Base-by-base conservation (phyloP, 2,329 filamentous ascomycete species). In the Alternaria sp. region DNA sequence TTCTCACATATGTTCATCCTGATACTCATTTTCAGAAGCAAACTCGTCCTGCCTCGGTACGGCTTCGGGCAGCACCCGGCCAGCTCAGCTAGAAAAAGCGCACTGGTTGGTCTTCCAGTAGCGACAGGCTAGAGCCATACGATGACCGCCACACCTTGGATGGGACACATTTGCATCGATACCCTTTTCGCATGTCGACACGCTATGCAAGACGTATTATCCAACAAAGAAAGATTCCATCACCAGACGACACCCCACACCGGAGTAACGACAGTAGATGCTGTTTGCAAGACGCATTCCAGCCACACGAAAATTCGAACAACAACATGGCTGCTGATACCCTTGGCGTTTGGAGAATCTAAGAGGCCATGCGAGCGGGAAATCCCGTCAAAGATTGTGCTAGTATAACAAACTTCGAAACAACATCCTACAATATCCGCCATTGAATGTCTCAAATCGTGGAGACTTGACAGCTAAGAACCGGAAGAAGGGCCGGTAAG, bases 81-180 rank as follows among this genome's bases (percentile, higher is more conserved):
- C 45, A 49, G 32, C 9, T 26, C 30, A n/a, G 49, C 28, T 15
- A 46, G 15, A 50, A n/a, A 19, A 19, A 32, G 43, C 23, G 25
- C 51, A 32, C 32, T 59, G 43, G 15, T 21, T 59, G 28, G 25
- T 30, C 26, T 30, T 40, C 23, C 19, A 40, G 57, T 44, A 28
- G 36, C 32, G 57, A 54, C 57, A 19, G 21, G 19, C 32, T 43
- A 43, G 13, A 36, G 21, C 57, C 25, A 28, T 12, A 54, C 26
- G 57, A 59, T 59, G 49, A 59, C 19, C 23, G 21, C 40, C 49
- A 47, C 36, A 59, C 21, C 8, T 45, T 52, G 11, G n/a, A 12
- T 10, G 30, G 21, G 26, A 23, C 25, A 26, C 25, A 25, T 9
- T 26, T 30, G 30, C 49, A 40, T 17, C 12, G 21, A 13, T 40